Percentiles rank a stretch among this genome's conserved stretches.
These are phyloP conservation scores for Emydomyces testavorans DNA, from an alignment of 2,329 filamentous ascomycete genomes.

Conservation along the genomic window DNA sequence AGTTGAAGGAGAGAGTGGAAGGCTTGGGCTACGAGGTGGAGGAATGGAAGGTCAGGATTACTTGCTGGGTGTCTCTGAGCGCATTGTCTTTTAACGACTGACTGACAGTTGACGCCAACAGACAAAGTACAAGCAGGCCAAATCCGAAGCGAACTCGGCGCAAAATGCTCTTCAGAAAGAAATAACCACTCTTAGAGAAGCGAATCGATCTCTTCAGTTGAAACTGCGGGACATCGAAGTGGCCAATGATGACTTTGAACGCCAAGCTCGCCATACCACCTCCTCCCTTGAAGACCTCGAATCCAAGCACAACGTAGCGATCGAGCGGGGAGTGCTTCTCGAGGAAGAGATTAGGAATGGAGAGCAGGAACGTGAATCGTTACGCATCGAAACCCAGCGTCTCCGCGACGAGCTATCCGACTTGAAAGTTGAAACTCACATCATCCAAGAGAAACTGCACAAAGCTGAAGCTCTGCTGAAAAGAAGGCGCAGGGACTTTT, in stretches of 20 bases:
- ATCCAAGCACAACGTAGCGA: constrained; percentile 89
- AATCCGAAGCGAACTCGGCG: constrained; percentile 70
- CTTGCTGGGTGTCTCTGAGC: background rate
- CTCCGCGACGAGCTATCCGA: constrained; percentile 85
- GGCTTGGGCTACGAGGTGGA: constrained; percentile 77
- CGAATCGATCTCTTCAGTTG: constrained; percentile 68
- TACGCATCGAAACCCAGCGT: constrained; percentile 84
- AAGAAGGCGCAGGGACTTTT: constrained; percentile 40
- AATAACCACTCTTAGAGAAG: constrained; percentile 78
- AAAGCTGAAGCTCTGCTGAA: constrained; percentile 49
- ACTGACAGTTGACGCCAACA: constrained; percentile 28
- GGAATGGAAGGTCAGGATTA: constrained; percentile 78
- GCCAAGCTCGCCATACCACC: constrained; percentile 87
- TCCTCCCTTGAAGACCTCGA: constrained; percentile 95
- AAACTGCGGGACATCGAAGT: constrained; percentile 91
- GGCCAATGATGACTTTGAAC: constrained; percentile 95
- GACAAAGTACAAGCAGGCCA: constrained; percentile 94
- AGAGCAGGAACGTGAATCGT: constrained; percentile 77
- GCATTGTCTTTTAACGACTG: background rate
- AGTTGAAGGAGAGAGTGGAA: constrained; percentile 78
- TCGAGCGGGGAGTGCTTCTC: constrained; percentile 83
- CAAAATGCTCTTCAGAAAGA: constrained; percentile 89
- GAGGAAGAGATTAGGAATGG: constrained; percentile 88
- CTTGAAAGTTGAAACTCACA: constrained; percentile 87
- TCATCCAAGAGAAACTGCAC: constrained; percentile 84